Evolutionary conservation across 2,329 filamentous ascomycete genomes (phyloP).

Genomic region (Blastomyces emzantsi): DNA sequence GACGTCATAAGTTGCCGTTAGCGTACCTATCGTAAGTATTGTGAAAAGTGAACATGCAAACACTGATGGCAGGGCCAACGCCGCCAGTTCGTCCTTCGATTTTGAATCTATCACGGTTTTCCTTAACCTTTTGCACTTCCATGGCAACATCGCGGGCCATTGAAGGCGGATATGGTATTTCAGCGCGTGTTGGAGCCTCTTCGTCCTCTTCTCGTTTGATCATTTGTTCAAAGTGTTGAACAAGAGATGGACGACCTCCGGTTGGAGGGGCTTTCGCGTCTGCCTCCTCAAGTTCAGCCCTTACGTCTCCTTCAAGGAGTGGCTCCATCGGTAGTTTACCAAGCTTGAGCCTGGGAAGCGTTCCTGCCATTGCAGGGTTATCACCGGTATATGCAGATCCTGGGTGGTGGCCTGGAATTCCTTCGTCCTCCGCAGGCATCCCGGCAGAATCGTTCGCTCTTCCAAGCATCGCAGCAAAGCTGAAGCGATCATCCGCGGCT

Average conservation of each 20-base stretch:
- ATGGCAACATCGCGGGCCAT: constrained; percentile 83
- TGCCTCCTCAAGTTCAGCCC: constrained; percentile 76
- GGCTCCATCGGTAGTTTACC: constrained; percentile 76
- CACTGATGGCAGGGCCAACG: constrained; percentile 70
- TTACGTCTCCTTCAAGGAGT: constrained; percentile 74
- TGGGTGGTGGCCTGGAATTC: constrained; percentile 58
- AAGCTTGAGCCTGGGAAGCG: constrained; percentile 58
- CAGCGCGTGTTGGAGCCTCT: constrained; percentile 67
- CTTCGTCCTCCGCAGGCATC: constrained; percentile 58
- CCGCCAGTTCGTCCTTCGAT: constrained; percentile 79
- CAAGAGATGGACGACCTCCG: constrained; percentile 60
- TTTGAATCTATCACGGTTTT: constrained; percentile 83
- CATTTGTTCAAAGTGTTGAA: constrained; percentile 81
- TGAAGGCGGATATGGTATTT: constrained; percentile 79
- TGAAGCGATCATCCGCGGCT: constrained; percentile 48
- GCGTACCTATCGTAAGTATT: constrained; percentile 82
- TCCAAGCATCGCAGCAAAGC: constrained; percentile 51
- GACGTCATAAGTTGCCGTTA: neutral
- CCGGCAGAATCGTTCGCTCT: constrained; percentile 46
- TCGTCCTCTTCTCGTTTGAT: constrained; percentile 83
- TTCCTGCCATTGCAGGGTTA: constrained; percentile 48
- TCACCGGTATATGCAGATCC: constrained; percentile 53
- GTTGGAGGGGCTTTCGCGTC: constrained; percentile 67
- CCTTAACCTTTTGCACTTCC: constrained; percentile 88
- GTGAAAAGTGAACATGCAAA: constrained; percentile 98